Base-by-base conservation (phyloP, 768 basidiomycete genomes). In the Lentinula raphanica region DNA sequence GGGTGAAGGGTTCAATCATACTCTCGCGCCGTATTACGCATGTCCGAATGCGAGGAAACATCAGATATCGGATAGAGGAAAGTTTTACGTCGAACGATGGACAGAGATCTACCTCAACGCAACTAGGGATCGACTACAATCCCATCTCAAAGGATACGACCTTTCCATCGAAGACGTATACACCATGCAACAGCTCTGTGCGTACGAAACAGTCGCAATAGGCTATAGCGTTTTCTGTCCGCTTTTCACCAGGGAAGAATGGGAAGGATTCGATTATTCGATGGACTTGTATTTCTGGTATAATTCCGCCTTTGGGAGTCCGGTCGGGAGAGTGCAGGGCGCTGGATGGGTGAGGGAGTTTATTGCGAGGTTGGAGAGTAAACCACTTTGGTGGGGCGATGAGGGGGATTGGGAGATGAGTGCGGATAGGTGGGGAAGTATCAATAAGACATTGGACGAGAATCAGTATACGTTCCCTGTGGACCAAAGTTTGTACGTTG, bases 201-300 rank as follows among this genome's bases (percentile, higher is more conserved):
- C 91, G 5, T 94, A 93, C 62, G 92, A 94, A 89, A 94, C 95
- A 17, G 95, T 96, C 45, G 90, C 92, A 0, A 78, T 96, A 11
- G 94, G 92, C 8, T 95, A 92, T 67, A 94, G 92, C 15, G 87
- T 86, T 62, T 98, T 95, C 73, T 98, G 94, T 62, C 85, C 86
- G 56, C 75, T 97, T 2, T 98, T 98, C 71, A 93, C 92, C 0
- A 80, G 88, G 64, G 85, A 91, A 44, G 94, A 97, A 71, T 98
- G 94, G 94, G 87, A 90, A 67, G 92, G 92, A 0, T 96, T 94
- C 68, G 82, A 92, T 68, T 96, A 97, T 61, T 79, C 88, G 83
- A 72, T 88, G 60, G 88, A 90, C 64, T 69, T 88, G 11, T 69
- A 65, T 62, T 89, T 87, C 75, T 89, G 87, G 87, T 92, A 92